A percentile compares a stretch with the other conserved stretches of the same genome.
phyloP scores from a whole-genome alignment of 176 grass and related monocot species.

The Phragmites australis region DNA sequence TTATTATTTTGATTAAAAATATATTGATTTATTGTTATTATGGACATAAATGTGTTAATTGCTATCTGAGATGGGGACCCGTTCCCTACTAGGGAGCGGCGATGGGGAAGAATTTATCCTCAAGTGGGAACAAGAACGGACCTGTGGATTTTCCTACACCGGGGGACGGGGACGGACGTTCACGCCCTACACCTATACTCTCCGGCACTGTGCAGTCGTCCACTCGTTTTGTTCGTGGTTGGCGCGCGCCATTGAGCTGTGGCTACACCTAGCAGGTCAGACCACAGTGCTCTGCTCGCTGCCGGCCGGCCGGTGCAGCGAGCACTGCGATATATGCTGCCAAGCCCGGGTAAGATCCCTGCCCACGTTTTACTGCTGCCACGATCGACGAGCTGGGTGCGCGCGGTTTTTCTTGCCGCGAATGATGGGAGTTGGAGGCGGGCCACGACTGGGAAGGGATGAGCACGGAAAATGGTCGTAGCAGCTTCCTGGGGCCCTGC shows the following conservation, averaged over 20 bases:
- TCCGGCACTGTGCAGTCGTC: constrained; percentile 6
- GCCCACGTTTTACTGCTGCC: constrained; percentile 15
- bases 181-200: background rate
- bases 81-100: too few relatives aligned
- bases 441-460: background rate
- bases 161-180: too few relatives aligned
- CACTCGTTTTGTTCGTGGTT: constrained; percentile 24
- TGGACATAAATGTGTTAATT: too few relatives aligned
- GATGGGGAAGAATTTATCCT: too few relatives aligned
- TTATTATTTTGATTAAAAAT: too few relatives aligned
- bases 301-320: constrained; percentile 10
- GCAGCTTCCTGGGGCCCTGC: constrained; percentile 11
- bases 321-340: background rate
- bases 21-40: too few relatives aligned
- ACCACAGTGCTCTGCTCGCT: constrained; percentile 25
- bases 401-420: constrained; percentile 9
- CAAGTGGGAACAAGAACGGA: too few relatives aligned
- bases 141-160: too few relatives aligned
- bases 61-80: too few relatives aligned
- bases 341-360: background rate
- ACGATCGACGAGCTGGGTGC: too few relatives aligned
- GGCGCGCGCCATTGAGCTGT: constrained; percentile 6
- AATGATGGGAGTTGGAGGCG: constrained; percentile 26
- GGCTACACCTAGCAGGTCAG: background rate
- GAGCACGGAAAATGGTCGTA: constrained; percentile 10